Percentiles rank a stretch among this genome's conserved stretches.
phyloP scores from a whole-genome alignment of 176 grass and related monocot genomes.

The Microstegium vimineum region DNA sequence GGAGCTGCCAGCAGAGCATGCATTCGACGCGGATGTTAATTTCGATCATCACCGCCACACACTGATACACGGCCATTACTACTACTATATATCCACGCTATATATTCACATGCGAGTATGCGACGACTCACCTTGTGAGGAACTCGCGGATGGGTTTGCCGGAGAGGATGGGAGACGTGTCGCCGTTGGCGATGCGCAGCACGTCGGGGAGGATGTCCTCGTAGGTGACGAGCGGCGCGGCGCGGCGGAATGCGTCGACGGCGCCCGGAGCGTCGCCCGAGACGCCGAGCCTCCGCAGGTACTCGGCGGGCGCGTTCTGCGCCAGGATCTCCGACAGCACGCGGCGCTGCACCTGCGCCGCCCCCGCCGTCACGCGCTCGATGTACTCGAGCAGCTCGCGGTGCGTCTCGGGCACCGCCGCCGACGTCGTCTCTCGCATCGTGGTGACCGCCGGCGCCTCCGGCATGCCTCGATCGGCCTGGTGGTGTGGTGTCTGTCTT shows the following conservation, averaged over 20 bases:
- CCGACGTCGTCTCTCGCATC: neutral
- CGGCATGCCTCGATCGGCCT: conserved; percentile 26
- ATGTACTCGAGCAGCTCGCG: conserved; percentile 44
- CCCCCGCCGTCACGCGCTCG: conserved; percentile 37
- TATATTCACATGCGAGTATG: too few species aligned
- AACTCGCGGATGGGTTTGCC: conserved; percentile 58
- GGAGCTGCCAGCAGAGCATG: too few species aligned
- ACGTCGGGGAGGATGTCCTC: conserved; percentile 61
- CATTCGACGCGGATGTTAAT: too few species aligned
- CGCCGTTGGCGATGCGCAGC: conserved; percentile 57
- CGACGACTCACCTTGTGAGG: too few species aligned
- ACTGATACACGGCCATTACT: too few species aligned
- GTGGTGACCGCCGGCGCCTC: neutral
- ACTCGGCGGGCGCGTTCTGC: conserved; percentile 61
- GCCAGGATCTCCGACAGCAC: conserved; percentile 44
- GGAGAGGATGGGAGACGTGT: conserved; percentile 54
- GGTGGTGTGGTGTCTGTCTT: neutral
- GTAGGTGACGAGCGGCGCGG: conserved; percentile 54
- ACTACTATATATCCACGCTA: too few species aligned
- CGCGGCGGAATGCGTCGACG: conserved; percentile 34
- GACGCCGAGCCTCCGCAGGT: conserved; percentile 44
- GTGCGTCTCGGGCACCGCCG: conserved; percentile 25
- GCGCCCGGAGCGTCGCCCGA: conserved; percentile 23
- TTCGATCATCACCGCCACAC: too few species aligned
- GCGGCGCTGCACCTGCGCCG: conserved; percentile 30